Evolutionary conservation across 495 filamentous ascomycete genomes (phyloP).

Genomic region (Bacidia rubella): DNA sequence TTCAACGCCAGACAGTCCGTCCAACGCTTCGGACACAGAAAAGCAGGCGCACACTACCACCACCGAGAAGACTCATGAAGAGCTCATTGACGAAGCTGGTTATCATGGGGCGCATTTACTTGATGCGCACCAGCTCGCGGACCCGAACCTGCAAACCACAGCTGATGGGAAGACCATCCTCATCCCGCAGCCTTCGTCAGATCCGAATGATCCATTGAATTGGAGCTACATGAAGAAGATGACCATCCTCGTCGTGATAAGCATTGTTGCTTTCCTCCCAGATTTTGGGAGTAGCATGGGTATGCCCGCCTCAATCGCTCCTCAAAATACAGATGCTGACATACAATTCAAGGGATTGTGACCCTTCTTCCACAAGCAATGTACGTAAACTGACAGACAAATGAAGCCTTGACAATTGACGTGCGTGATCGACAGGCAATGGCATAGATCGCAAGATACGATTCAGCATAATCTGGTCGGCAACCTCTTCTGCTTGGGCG

Average conservation of each 20-base stretch:
- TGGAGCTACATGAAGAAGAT: constrained; percentile 42
- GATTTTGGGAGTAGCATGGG: constrained; percentile 45
- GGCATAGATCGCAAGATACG: constrained; percentile 27
- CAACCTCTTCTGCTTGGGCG: constrained; percentile 45
- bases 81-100: background rate
- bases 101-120: constrained; percentile 2
- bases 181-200: constrained; percentile 45
- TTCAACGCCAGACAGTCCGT: constrained; percentile 1
- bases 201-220: constrained; percentile 46
- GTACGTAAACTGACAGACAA: constrained; percentile 6
- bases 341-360: no score
- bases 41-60: background rate
- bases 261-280: constrained; percentile 38
- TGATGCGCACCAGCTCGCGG: constrained; percentile 1
- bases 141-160: background rate
- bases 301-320: no score
- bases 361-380: constrained; percentile 41
- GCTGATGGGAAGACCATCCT: constrained; percentile 8
- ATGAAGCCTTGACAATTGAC: no score
- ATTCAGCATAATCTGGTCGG: constrained; percentile 42
- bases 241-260: constrained; percentile 38
- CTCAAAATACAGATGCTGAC: no score
- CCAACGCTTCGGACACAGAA: background rate
- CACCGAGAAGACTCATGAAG: background rate
- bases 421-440: constrained; percentile 7